These are phyloP conservation scores for Ophiocordyceps camponoti-saundersi DNA, from an alignment of 2,329 filamentous ascomycete genomes.

Conservation along the genomic window DNA sequence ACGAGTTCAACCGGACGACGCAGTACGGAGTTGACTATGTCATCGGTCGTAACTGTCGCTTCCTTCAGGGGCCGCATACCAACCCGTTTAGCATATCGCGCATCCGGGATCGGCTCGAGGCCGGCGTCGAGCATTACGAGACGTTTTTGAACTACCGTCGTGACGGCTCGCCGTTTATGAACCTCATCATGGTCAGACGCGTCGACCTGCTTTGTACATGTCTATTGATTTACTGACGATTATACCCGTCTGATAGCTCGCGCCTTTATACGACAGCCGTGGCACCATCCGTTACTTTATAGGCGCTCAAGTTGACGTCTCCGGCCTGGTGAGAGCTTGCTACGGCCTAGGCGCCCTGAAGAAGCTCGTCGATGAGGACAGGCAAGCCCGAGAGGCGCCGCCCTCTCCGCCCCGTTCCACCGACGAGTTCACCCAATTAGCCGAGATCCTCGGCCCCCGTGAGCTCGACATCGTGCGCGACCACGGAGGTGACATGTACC, in stretches of 20 bases:
- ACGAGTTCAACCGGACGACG: conserved; percentile 57
- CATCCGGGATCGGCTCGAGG: conserved; percentile 41
- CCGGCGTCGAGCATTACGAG: conserved; percentile 55
- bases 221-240: conserved; percentile 19
- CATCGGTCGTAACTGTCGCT: conserved; percentile 62
- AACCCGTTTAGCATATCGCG: conserved; percentile 44
- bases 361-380: conserved; percentile 16
- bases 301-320: conserved; percentile 57
- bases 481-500: conserved; percentile 46
- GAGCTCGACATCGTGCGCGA: conserved; percentile 48
- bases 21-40: conserved; percentile 52
- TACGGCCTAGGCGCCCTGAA: conserved; percentile 46
- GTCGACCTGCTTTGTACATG: background rate
- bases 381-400: background rate
- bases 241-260: conserved; percentile 14
- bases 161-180: conserved; percentile 66
- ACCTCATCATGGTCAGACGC: conserved; percentile 46
- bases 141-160: conserved; percentile 62
- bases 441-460: conserved; percentile 49
- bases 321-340: conserved; percentile 48
- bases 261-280: conserved; percentile 50
- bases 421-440: conserved; percentile 48
- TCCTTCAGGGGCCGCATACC: conserved; percentile 60
- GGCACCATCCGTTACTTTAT: conserved; percentile 51
- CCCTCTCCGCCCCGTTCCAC: conserved; percentile 16